phyloP scores from a whole-genome alignment of 495 filamentous ascomycete genomes.

The Xanthoparmelia taractica region DNA sequence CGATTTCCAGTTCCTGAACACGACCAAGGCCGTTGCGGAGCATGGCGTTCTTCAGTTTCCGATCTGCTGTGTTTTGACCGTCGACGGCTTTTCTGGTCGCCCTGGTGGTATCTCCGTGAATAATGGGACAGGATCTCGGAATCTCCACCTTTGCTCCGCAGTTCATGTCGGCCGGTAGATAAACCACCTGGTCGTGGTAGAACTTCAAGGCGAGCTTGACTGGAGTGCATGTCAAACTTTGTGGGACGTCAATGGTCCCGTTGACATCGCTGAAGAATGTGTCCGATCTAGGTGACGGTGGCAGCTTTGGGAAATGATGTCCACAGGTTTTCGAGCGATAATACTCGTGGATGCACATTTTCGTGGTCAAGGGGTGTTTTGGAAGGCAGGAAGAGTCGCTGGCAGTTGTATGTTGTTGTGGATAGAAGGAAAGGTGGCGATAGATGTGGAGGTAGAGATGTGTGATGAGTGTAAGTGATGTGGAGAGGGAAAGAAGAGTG shows the following conservation, averaged over 20 bases:
- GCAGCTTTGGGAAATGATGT: neutral
- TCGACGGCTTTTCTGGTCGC: neutral
- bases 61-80: neutral
- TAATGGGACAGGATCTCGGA: neutral
- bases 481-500: neutral
- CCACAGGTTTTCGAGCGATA: neutral
- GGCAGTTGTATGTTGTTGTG: neutral
- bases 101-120: neutral
- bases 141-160: neutral
- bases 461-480: neutral
- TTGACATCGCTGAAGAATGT: neutral
- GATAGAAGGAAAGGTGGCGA: neutral
- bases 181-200: constrained; percentile 6
- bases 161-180: neutral
- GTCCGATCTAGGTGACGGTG: neutral
- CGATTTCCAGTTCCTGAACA: neutral
- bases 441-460: neutral
- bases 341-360: neutral
- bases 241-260: neutral
- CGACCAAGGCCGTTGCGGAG: neutral
- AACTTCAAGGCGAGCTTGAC: constrained; percentile 3
- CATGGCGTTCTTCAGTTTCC: neutral
- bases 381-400: neutral
- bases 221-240: neutral
- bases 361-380: neutral